A percentile compares a stretch with the other conserved stretches of the same genome.
These are phyloP conservation scores for Cutaneotrichosporon daszewskae DNA, from an alignment of 1,284 basidiomycete genomes.

Conservation along the genomic window DNA sequence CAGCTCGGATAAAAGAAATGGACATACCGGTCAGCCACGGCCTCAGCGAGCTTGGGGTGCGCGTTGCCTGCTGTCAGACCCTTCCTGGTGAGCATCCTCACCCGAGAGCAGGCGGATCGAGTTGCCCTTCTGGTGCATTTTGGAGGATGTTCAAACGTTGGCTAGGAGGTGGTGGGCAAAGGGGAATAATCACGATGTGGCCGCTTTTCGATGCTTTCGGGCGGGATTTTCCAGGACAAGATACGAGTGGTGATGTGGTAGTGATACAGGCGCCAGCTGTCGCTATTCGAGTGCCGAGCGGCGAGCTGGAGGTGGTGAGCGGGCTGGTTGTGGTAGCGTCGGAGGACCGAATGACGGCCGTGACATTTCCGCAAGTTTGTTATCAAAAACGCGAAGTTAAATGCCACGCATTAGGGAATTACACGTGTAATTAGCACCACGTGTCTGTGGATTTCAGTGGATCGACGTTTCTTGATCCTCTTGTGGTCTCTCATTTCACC, in stretches of 20 bases:
- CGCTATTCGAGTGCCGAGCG: no score
- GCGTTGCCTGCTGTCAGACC: slow-evolving; percentile 68
- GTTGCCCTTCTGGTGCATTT: slow-evolving; percentile 68
- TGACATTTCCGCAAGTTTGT: not conserved
- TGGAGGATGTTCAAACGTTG: not conserved
- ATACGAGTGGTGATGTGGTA: no score
- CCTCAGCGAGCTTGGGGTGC: slow-evolving; percentile 91
- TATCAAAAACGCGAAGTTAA: not conserved
- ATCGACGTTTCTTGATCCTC: not conserved
- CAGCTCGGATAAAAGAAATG: not conserved
- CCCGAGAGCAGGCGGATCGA: slow-evolving; percentile 89
- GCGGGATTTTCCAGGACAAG: no score
- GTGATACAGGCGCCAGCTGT: no score
- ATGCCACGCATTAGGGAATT: not conserved
- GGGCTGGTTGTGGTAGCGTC: no score
- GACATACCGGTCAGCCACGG: slow-evolving; percentile 91
- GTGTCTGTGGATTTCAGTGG: not conserved
- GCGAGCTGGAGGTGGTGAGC: no score
- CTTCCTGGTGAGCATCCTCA: slow-evolving; percentile 46
- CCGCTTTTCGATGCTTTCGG: no score
- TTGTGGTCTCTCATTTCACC: not conserved
- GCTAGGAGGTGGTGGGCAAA: not conserved
- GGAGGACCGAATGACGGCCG: no score
- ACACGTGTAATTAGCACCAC: not conserved
- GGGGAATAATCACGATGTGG: not conserved